These are phyloP conservation scores for Globisporangium mamillatum DNA, from an alignment of 352 stramenopile species.

Conservation along the genomic window DNA sequence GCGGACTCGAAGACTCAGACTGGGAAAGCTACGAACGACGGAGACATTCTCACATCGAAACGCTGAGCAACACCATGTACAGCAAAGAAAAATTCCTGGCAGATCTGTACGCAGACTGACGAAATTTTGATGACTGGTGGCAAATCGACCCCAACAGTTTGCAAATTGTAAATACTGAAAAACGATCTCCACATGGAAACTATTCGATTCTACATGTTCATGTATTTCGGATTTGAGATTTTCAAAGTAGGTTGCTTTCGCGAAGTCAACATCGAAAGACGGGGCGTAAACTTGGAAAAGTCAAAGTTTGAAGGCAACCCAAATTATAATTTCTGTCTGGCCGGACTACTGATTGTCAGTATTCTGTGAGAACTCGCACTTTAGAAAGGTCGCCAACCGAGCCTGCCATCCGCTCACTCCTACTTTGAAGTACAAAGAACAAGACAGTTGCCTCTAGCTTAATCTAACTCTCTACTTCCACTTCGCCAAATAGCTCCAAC, in stretches of 20 bases:
- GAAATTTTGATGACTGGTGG: too few species aligned
- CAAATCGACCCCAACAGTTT: too few species aligned
- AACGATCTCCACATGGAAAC: not conserved
- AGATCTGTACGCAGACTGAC: constrained; percentile 2
- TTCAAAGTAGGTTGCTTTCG: too few species aligned
- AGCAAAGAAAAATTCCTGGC: constrained; percentile 1
- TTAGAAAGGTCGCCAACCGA: too few species aligned
- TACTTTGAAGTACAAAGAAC: too few species aligned
- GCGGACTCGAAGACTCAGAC: constrained; percentile 1
- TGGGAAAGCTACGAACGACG: not conserved
- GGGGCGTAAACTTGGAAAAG: not conserved
- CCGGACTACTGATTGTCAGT: not conserved
- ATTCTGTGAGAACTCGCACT: too few species aligned
- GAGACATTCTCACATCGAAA: not conserved
- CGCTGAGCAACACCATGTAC: constrained; percentile 4
- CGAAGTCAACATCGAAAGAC: too few species aligned
- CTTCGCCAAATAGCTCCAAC: not conserved
- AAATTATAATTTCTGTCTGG: not conserved
- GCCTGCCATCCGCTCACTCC: too few species aligned
- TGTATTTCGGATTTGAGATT: not conserved
- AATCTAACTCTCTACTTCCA: not conserved
- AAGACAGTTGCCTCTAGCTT: too few species aligned
- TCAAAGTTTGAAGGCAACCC: not conserved
- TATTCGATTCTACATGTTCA: not conserved
- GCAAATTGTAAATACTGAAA: too few species aligned